Conservation (phyloP, 768 basidiomycete species). For the Kondoa subrosea region DNA sequence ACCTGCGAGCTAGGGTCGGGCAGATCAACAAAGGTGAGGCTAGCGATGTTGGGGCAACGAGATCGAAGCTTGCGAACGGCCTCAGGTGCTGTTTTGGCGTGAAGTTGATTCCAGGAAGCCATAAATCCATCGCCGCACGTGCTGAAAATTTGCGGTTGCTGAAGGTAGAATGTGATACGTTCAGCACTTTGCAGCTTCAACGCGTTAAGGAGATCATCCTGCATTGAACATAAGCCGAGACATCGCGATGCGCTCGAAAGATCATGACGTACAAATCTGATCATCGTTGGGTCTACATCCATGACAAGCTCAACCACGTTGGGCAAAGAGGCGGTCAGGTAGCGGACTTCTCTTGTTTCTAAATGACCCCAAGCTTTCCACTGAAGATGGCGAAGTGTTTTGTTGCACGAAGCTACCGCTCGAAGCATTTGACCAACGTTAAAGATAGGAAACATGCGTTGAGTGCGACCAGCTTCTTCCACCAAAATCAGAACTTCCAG, state of each 20-base stretch:
- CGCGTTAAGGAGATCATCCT: neutral
- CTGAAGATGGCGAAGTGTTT: neutral
- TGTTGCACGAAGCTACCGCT: neutral
- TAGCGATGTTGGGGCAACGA: neutral
- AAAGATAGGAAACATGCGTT: neutral
- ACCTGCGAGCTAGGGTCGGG: neutral
- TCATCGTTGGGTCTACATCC: neutral
- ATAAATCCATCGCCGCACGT: neutral
- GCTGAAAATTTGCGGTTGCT: neutral
- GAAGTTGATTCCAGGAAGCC: neutral
- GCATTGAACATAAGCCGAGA: neutral
- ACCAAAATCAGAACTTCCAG: neutral
- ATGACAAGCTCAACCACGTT: neutral
- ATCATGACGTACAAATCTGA: neutral
- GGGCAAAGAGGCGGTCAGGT: neutral
- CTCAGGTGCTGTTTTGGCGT: neutral
- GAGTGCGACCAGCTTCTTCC: neutral
- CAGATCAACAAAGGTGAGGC: neutral
- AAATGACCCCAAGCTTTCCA: neutral
- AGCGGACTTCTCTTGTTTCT: neutral
- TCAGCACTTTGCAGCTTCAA: neutral
- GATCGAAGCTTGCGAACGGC: neutral
- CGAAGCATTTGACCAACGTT: neutral
- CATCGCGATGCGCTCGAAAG: neutral
- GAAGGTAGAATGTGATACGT: neutral